Base-by-base conservation (phyloP, 139 green algal genomes). In the Tetradesmus lagerheimii region DNA sequence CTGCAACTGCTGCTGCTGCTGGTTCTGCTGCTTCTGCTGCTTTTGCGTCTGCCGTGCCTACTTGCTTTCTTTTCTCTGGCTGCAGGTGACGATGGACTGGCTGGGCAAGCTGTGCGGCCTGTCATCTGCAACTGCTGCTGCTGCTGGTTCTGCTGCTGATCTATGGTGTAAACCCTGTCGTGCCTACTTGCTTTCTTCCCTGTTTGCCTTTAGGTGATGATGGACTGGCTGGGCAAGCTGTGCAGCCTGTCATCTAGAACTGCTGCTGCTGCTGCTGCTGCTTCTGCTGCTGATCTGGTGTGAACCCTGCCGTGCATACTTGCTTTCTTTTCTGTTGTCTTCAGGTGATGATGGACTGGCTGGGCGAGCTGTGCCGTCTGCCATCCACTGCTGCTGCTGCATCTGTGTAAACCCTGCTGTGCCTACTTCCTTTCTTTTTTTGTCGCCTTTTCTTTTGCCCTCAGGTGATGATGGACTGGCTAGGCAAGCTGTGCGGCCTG, bases 401-500 rank as follows among this genome's bases (percentile, higher is more conserved):
- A 23, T 8, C 31, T 80, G 34, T 18, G 9, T 15, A n/a, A n/a
- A n/a, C 16, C 18, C 74, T 41, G 25, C 31, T 31, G 74, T 29
- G 6, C 11, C 74, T 38, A 9, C 74, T 27, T 9, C 14, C n/a
- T n/a, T n/a, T n/a, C n/a, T n/a, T n/a, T n/a, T n/a, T n/a, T n/a
- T n/a, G n/a, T n/a, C n/a, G n/a, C n/a, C n/a, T n/a, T n/a, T n/a
- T n/a, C n/a, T n/a, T n/a, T n/a, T 18, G 34, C 39, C 6, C 50
- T 9, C 94, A 96, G 93, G 90, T 96, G 1, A 94, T 96, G 89
- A 93, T 99, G 90, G 96, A 98, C 92, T 98, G 96, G 96, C 78
- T 99, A 47, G 97, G 78, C 15, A 87, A 95, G 87, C 93, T 97
- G 45, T 92, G 97, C 75, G 90, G 89, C n/a, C 93, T 99, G 37